Conservation (phyloP, 371 early-diverging fungal genomes). For the Mucor piriformis region DNA sequence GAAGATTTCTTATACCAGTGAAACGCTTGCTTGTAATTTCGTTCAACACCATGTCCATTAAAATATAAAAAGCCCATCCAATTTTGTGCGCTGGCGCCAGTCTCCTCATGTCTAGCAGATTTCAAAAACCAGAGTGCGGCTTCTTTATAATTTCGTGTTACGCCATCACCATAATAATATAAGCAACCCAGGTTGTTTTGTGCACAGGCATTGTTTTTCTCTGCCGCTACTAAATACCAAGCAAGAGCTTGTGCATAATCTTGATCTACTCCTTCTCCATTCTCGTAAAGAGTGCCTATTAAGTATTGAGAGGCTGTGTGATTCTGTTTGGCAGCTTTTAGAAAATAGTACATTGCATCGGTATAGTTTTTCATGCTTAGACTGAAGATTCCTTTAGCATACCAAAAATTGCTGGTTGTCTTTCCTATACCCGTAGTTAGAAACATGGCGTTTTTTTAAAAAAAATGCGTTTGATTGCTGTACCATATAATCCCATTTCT, state of each 20-base stretch:
- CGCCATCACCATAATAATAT: not conserved
- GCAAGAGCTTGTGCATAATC: not conserved
- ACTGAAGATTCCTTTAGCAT: not conserved
- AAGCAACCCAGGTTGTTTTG: too few relatives aligned
- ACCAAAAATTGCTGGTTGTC: not conserved
- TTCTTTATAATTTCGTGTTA: not conserved
- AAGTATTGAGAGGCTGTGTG: not conserved
- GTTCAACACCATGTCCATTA: slow-evolving; percentile 68
- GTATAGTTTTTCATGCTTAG: not conserved
- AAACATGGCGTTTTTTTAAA: not conserved
- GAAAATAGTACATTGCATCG: not conserved
- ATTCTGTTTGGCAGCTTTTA: not conserved
- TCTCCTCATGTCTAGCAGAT: slow-evolving; percentile 67
- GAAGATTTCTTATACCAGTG: slow-evolving; percentile 68
- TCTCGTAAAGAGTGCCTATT: not conserved
- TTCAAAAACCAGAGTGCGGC: not conserved
- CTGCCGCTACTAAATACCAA: not conserved
- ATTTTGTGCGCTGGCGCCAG: slow-evolving; percentile 64
- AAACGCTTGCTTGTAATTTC: slow-evolving; percentile 60
- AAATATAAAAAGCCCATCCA: slow-evolving; percentile 87
- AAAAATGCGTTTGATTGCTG: too few relatives aligned
- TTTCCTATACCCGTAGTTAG: not conserved
- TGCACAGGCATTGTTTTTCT: too few relatives aligned
- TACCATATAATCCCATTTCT: not conserved
- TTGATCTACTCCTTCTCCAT: not conserved